Conservation (phyloP, 2,329 filamentous ascomycete species). For the Macrophomina phaseolina region DNA sequence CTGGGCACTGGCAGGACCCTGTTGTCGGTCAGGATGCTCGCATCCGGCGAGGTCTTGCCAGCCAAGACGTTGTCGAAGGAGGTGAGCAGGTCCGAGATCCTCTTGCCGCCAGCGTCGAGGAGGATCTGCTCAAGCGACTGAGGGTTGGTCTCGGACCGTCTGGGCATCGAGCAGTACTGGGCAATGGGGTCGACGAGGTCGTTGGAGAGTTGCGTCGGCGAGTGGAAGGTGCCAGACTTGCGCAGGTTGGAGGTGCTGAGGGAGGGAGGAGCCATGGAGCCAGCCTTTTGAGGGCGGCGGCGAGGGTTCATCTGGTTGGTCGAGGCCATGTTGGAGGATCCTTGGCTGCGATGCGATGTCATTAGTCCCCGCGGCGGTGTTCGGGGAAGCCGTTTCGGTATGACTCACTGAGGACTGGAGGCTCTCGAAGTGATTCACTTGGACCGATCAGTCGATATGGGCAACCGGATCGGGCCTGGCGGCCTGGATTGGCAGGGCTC, state of each 20-base stretch:
- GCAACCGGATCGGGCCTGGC: constrained; percentile 13
- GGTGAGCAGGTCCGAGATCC: constrained; percentile 51
- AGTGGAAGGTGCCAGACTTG: constrained; percentile 57
- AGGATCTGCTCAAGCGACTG: constrained; percentile 56
- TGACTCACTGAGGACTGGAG: constrained; percentile 17
- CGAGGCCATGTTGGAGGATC: constrained; percentile 42
- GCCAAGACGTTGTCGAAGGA: constrained; percentile 53
- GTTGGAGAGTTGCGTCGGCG: constrained; percentile 44
- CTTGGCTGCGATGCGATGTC: constrained; percentile 3
- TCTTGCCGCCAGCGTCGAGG: constrained; percentile 51
- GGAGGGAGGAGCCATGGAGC: constrained; percentile 34
- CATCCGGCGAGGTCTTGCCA: constrained; percentile 38
- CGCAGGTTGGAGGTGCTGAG: constrained; percentile 50
- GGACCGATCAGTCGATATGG: constrained; percentile 13
- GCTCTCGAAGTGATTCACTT: constrained; percentile 6
- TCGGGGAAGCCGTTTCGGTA: constrained; percentile 5
- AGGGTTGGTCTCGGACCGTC: constrained; percentile 55
- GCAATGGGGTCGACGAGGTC: constrained; percentile 47
- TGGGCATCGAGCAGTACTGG: constrained; percentile 50
- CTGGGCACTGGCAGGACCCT: constrained; percentile 56
- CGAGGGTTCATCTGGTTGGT: constrained; percentile 50
- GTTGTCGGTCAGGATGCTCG: constrained; percentile 52
- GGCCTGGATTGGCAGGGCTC: background rate
- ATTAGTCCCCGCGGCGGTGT: constrained; percentile 15
- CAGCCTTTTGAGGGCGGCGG: constrained; percentile 51